phyloP scores from a whole-genome alignment of 257 asterid species.

The Ilex asprella region DNA sequence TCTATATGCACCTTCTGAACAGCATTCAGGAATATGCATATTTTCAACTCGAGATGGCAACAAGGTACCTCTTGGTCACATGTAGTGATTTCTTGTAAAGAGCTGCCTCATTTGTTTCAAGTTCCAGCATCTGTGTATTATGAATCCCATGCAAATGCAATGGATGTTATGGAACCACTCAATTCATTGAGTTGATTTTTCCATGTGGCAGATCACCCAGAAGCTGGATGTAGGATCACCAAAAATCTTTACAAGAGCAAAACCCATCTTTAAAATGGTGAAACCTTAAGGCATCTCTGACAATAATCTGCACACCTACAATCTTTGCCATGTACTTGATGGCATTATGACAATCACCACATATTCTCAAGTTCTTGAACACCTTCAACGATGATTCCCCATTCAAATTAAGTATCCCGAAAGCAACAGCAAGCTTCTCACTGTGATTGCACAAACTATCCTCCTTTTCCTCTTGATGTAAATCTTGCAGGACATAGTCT shows the following conservation, averaged over 20 bases:
- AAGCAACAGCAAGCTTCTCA: conserved; percentile 74
- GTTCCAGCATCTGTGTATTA: not conserved
- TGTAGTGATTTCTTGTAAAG: no score
- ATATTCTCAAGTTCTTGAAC: conserved; percentile 47
- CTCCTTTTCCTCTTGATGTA: conserved; percentile 65
- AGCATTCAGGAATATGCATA: no score
- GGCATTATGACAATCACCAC: conserved; percentile 46
- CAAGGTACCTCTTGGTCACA: no score
- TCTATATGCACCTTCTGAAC: no score
- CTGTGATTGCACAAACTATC: conserved; percentile 63
- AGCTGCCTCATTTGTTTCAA: no score
- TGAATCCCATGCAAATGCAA: no score
- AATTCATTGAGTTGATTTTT: not conserved
- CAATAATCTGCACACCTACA: conserved; percentile 28
- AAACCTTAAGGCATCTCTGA: conserved; percentile 47
- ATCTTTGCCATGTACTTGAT: conserved; percentile 41
- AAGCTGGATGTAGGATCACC: conserved; percentile 21
- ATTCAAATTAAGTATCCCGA: conserved; percentile 55
- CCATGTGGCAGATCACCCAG: not conserved
- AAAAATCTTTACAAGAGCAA: conserved; percentile 49
- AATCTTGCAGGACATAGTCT: conserved; percentile 58
- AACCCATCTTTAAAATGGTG: conserved; percentile 42
- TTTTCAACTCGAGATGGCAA: no score
- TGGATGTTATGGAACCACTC: no score
- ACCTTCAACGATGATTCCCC: conserved; percentile 50